Percentiles rank a stretch among this genome's conserved stretches.
Evolutionary conservation across 495 filamentous ascomycete genomes (phyloP).

Genomic region (Penicillium pancosmium): DNA sequence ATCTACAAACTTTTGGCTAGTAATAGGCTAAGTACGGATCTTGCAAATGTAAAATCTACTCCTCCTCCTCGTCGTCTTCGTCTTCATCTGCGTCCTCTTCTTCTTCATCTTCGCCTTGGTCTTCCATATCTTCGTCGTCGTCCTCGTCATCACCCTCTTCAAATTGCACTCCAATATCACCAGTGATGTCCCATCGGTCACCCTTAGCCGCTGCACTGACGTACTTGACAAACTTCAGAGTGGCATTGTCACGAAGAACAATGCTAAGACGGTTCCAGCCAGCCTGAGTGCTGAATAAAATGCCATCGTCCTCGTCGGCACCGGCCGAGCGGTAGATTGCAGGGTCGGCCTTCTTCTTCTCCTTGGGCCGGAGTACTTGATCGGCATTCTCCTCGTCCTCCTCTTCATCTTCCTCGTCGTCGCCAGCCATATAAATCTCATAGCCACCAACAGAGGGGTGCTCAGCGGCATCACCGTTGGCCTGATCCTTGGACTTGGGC

Average conservation of each 20-base stretch:
- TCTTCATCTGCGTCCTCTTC: not conserved
- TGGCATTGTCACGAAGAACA: constrained; percentile 83
- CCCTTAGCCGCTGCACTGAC: constrained; percentile 79
- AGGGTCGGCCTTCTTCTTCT: constrained; percentile 58
- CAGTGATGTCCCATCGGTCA: constrained; percentile 91
- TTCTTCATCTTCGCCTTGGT: constrained; percentile 24
- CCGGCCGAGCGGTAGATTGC: constrained; percentile 79
- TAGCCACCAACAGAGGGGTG: constrained; percentile 76
- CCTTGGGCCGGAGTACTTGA: constrained; percentile 29
- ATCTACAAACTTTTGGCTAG: constrained; percentile 21
- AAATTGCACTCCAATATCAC: constrained; percentile 55
- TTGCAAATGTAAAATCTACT: constrained; percentile 1
- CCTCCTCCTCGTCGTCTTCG: constrained; percentile 10
- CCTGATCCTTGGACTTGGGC: constrained; percentile 25
- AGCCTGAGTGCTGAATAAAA: constrained; percentile 85
- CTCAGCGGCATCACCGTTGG: constrained; percentile 36
- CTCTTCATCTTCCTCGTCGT: constrained; percentile 67
- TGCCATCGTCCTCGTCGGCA: constrained; percentile 83
- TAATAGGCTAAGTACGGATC: not conserved
- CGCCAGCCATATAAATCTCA: constrained; percentile 89
- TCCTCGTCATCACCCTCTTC: constrained; percentile 47
- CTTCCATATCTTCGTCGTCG: constrained; percentile 29
- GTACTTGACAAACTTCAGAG: constrained; percentile 95
- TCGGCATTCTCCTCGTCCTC: constrained; percentile 35
- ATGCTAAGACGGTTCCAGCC: constrained; percentile 89